Evolutionary conservation across 1,139 yeast species (phyloP), one percentile per base, ranked within the genome.

Genomic region (Nadsonia starkeyi-henricii): DNA sequence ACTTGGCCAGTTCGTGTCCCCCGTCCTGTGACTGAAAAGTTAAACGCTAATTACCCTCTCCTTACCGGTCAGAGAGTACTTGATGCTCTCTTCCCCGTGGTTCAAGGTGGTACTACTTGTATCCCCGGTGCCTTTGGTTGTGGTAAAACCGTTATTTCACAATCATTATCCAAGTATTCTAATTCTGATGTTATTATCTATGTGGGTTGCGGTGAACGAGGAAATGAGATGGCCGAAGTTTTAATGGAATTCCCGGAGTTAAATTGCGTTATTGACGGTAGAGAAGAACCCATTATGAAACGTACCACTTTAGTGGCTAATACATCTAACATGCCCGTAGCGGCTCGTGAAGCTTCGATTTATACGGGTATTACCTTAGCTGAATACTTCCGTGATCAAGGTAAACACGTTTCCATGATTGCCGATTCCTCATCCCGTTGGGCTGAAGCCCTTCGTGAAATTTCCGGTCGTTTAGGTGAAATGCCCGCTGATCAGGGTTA

Each of bases 401-500:
- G 99, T 73, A 91, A 91, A 76, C 75, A 93, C 65, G 97, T 91
- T 55, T 81, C 97, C 44, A 91, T 91, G 97, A 91, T 91, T 83
- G 99, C 99, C 53, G 99, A 91, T 69, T 91, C 98, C 7, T 89
- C 97, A 39, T 89, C 97, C 44, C 91, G 99, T 77, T 91, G 99
- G 99, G 99, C 99, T 46, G 99, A 91, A 73, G 99, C 99, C 53
- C 78, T 91, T 66, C 88, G 99, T 81, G 99, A 91, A 77, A 82
- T 91, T 68, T 89, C 97, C 49, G 99, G 99, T 79, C 94, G 99
- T 77, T 76, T 91, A 68, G 98, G 98, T 70, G 99, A 93, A 75
- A 91, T 91, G 99, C 99, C 99, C 66, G 99, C 99, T 54, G 99
- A 91, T 73, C 98, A 93, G 75, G 99, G 99, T 77, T 91, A 89